A percentile compares a stretch with the other conserved stretches of the same genome.
phyloP scores from a whole-genome alignment of 2,329 filamentous ascomycete genomes.

The Hymenoscyphus linearis region DNA sequence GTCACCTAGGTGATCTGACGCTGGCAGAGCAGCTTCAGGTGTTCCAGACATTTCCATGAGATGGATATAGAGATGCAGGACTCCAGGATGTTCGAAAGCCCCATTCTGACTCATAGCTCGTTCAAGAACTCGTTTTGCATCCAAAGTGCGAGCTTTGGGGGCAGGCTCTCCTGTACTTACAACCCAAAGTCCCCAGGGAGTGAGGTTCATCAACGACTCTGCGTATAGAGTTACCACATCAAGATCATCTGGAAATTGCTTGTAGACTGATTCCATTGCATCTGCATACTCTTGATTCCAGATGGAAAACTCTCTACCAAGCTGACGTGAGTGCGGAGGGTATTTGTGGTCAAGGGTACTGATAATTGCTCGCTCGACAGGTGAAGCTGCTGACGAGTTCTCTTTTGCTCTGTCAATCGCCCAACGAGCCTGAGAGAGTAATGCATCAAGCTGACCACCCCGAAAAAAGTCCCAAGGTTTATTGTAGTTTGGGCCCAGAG shows the following conservation, averaged over 20 bases:
- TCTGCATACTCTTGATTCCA: constrained; percentile 58
- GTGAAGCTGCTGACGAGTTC: constrained; percentile 34
- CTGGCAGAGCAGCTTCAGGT: constrained; percentile 56
- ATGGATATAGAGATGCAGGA: constrained; percentile 73
- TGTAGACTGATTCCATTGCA: constrained; percentile 54
- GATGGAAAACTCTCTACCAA: constrained; percentile 43
- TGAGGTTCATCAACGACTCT: constrained; percentile 61
- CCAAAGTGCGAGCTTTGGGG: constrained; percentile 48
- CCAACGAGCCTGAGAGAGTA: constrained; percentile 43
- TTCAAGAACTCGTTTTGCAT: constrained; percentile 55
- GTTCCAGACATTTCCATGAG: constrained; percentile 70
- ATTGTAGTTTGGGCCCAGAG: constrained; percentile 71
- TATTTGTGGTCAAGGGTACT: constrained; percentile 58
- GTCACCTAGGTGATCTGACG: constrained; percentile 56
- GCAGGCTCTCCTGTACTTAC: constrained; percentile 52
- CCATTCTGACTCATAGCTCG: constrained; percentile 46
- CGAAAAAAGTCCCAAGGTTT: constrained; percentile 73
- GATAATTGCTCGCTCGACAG: constrained; percentile 58
- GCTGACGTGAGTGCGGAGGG: constrained; percentile 40
- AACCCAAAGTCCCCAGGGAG: constrained; percentile 62
- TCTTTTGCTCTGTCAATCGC: constrained; percentile 42
- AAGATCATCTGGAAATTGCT: constrained; percentile 47
- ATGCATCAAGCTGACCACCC: constrained; percentile 48
- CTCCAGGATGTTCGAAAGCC: constrained; percentile 56
- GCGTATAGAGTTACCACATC: constrained; percentile 61